phyloP scores from a whole-genome alignment of 192 early-diverging fungal species.

The Geranomyces michiganensis region DNA sequence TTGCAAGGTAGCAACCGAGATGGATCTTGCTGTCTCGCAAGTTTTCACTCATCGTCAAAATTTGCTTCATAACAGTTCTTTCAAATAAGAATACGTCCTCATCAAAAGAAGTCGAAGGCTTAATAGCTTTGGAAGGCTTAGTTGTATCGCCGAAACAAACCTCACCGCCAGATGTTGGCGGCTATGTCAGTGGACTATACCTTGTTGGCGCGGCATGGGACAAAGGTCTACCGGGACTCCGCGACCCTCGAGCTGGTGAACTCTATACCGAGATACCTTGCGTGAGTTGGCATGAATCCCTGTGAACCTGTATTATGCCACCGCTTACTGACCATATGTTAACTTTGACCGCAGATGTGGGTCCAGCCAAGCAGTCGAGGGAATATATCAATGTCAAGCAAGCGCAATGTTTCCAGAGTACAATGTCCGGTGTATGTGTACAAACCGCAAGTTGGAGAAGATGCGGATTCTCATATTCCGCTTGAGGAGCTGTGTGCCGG shows the following conservation, averaged over 20 bases:
- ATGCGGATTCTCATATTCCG: background rate
- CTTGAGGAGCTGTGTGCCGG: background rate
- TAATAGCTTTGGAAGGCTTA: conserved; percentile 10
- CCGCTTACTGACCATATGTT: background rate
- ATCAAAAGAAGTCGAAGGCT: background rate
- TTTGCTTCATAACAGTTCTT: background rate
- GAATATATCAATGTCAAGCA: background rate
- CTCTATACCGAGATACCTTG: background rate
- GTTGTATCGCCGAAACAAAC: conserved; percentile 30
- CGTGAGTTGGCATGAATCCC: background rate
- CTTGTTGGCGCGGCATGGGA: conserved; percentile 33
- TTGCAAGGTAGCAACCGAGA: conserved; percentile 11
- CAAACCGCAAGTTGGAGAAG: background rate
- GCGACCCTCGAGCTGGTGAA: conserved; percentile 18
- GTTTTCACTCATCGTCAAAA: background rate
- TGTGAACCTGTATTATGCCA: background rate
- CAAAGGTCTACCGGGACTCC: conserved; percentile 11
- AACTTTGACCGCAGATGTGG: background rate
- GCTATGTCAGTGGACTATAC: conserved; percentile 18
- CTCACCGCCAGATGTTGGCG: conserved; percentile 26
- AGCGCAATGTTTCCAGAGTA: background rate
- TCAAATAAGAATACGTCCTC: background rate
- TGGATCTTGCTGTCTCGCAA: background rate
- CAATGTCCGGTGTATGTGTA: conserved; percentile 9
- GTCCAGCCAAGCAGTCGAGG: background rate